Base-by-base conservation (phyloP, 129 eudicot species). In the Rutidosis leptorrhynchoides region DNA sequence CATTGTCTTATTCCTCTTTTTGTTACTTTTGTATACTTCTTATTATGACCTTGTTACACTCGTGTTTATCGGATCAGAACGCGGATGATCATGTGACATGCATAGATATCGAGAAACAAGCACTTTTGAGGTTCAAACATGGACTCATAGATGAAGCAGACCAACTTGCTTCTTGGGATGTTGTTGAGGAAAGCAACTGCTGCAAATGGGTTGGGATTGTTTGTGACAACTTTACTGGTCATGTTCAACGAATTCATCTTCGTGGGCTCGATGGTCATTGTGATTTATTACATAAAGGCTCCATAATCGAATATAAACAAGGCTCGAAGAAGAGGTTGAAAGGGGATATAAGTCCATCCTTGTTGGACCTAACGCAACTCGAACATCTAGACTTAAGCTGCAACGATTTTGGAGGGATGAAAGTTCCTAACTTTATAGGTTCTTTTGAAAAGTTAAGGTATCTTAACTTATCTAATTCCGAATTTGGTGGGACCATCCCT, bases 181-280 rank as follows among this genome's bases (percentile, higher is more conserved):
- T 20, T 40, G 15, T 5, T 28, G 65, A 60, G 56, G 22, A 49
- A 8, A 49, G 56, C 10, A 8, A 17, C 23, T 49, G 74, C 19
- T 66, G 80, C 49, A 29, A 26, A 48, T 76, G 80, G 80, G 3
- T 7, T 3, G 58, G 58, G 15, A 28, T 65, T 42, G 37, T 65
- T 28, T 80, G 84, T 51, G 52, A 54, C 57, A 72, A 61, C 21
- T 21, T 19, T 2, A 81, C 81, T 0, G 72, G 79, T 32, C 72
- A 67, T 46, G 82, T 81, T 57, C 42, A 2, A 2, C 45, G 72
- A 42, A 67, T 76, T 29, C 78, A 56, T 37, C 85, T 76, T 43
- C 85, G 30, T 7, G 52, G 21, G 2, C 40, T 14, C 14, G 29
- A 22, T 20, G 53, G 55, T 25, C 33, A n/a, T 27, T n/a, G 16